These are phyloP conservation scores for Naumovozyma baii DNA, from an alignment of 805 yeast genomes.

Conservation along the genomic window DNA sequence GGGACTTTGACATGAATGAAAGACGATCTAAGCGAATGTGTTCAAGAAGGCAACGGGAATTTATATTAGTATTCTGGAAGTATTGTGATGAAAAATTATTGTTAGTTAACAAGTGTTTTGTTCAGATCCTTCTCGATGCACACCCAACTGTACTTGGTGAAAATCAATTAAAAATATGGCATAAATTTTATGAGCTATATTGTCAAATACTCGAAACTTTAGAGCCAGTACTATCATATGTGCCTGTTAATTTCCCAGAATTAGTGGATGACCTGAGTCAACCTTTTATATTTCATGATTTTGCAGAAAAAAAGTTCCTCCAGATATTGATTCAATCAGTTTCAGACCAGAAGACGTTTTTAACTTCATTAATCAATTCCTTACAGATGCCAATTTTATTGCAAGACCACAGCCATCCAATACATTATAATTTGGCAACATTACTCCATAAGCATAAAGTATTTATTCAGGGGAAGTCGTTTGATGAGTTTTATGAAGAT, in stretches of 20 bases:
- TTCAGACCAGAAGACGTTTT: background rate
- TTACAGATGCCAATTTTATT: too few relatives aligned
- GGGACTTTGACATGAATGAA: too few relatives aligned
- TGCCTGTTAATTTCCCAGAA: conserved; percentile 6
- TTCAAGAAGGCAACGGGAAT: background rate
- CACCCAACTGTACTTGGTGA: too few relatives aligned
- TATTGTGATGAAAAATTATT: conserved; percentile 3
- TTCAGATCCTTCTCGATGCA: too few relatives aligned
- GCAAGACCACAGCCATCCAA: background rate
- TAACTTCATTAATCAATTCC: too few relatives aligned
- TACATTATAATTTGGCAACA: conserved; percentile 4
- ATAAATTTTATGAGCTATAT: conserved; percentile 1
- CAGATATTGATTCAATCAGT: background rate
- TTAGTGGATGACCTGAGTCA: conserved; percentile 2
- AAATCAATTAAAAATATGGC: too few relatives aligned
- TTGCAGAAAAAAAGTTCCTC: background rate
- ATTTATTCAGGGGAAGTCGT: conserved; percentile 1
- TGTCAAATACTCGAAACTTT: conserved; percentile 1
- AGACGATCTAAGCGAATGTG: background rate
- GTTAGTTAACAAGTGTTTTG: background rate
- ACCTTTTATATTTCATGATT: background rate
- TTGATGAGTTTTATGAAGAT: conserved; percentile 7
- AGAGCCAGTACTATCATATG: conserved; percentile 9
- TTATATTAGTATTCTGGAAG: conserved; percentile 3
- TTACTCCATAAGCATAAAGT: conserved; percentile 7